Evolutionary conservation across 2,329 filamentous ascomycete species (phyloP), one percentile per base, ranked within the genome.

Genomic region (Ascochyta fabae): DNA sequence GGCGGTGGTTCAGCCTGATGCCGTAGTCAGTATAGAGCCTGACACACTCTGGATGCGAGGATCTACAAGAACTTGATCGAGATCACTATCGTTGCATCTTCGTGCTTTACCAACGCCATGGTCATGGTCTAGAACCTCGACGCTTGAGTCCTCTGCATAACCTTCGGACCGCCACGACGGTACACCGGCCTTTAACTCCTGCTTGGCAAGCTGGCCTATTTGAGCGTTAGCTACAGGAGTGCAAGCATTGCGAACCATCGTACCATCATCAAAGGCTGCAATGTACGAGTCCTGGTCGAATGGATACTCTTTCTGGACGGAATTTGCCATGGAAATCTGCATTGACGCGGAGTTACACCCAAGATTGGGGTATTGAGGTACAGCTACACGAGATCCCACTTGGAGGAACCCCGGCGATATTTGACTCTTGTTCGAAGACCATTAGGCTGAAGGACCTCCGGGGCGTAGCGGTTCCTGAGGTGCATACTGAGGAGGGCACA

Each of bases 161-260:
- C 56, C 51, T 45, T 55, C 56, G 3, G 56, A 59, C 1, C 51
- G 51, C 51, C 56, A 55, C 2, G 51, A 55, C 13, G 51, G 35
- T 15, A 35, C 44, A 26, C 50, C 31, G 5, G 26, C 43, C 26
- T 59, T 55, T 16, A 59, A 19, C 29, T 59, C 56, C 23, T 55
- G 41, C 31, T 51, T 22, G 15, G 51, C 51, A 31, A 54, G 51
- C 23, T 55, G 51, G 0, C 56, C 45, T 48, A 9, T 1, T 23
- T 13, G 4, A n/a, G 7, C 13, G 33, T 29, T 29, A 38, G n/a
- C 10, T 19, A 6, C 10, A 29, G 4, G 5, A 39, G 34, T 15
- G 9, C 36, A 24, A 5, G 6, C 9, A 13, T 24, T 4, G 36
- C 36, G 23, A 39, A 15, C 13, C 23, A 29, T 12, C 12, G 8